A percentile compares a stretch with the other conserved stretches of the same genome.
phyloP scores from a whole-genome alignment of 2,329 filamentous ascomycete genomes.

The Spiromastix sp. region DNA sequence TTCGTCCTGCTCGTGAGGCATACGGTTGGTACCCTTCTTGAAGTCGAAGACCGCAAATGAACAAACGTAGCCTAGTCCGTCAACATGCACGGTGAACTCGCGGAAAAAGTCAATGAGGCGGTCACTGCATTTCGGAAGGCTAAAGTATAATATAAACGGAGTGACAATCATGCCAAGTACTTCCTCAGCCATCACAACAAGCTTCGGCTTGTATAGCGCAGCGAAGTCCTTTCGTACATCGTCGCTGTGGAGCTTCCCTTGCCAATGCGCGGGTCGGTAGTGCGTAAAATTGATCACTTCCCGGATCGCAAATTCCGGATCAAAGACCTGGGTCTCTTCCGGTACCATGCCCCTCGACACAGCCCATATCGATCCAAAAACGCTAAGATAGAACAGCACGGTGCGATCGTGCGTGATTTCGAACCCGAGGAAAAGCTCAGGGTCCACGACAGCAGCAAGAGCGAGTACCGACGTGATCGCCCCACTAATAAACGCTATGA shows the following conservation, averaged over 20 bases:
- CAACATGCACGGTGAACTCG: conserved; percentile 94
- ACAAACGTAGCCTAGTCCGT: conserved; percentile 90
- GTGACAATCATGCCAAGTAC: conserved; percentile 86
- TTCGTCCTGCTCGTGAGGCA: conserved; percentile 27
- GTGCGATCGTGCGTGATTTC: conserved; percentile 84
- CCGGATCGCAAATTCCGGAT: conserved; percentile 78
- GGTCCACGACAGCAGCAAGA: conserved; percentile 74
- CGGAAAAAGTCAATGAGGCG: conserved; percentile 96
- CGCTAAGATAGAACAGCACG: conserved; percentile 77
- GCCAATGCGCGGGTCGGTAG: conserved; percentile 84
- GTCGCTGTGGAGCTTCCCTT: conserved; percentile 79
- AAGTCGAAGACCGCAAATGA: conserved; percentile 98
- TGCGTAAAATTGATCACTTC: conserved; percentile 90
- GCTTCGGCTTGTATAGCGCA: conserved; percentile 80
- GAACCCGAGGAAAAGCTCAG: conserved; percentile 82
- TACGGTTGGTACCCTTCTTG: conserved; percentile 62
- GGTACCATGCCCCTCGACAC: conserved; percentile 73
- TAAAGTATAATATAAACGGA: conserved; percentile 78
- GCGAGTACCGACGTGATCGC: conserved; percentile 78
- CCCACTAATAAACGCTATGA: conserved; percentile 78
- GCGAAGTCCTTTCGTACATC: conserved; percentile 89
- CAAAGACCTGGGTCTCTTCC: conserved; percentile 80
- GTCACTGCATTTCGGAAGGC: conserved; percentile 78
- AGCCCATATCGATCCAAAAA: conserved; percentile 76
- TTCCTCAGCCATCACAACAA: conserved; percentile 86